Base-by-base conservation (phyloP, 148 eudicot species). In the Cornus suecica region DNA sequence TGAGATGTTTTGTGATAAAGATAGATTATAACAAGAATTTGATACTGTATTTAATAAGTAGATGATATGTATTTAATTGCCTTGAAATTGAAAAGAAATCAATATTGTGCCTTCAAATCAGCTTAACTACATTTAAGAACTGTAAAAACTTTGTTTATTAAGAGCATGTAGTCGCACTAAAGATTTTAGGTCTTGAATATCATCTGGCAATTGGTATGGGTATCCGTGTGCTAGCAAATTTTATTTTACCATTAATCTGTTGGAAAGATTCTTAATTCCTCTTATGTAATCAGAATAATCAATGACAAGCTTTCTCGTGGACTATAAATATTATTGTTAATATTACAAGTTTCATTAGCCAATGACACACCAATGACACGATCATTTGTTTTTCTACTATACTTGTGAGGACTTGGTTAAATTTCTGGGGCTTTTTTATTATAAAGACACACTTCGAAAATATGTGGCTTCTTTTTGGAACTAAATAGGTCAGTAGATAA, bases 101-200 rank as follows among this genome's bases (percentile, higher is more conserved):
- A 45, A 45, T 45, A 48, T 48, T 48, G 2, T 48, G 20, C 18
- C 54, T 48, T 48, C 54, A 48, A 2, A 48, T 48, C 54, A 13
- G 20, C 20, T 48, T 1, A 1, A 16, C 4, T 48, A 13, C 20
- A 16, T 18, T 48, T 16, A 48, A 3, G 64, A 30, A 62, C 42
- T 37, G 37, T 25, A 22, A 56, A 22, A 3, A 18, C 54, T 72
- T 72, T 31, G 25, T 58, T 8, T 22, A 30, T 13, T 28, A 14
- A 72, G 30, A 72, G 65, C 74, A 28, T 11, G 45, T n/a, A 9
- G 37, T 52, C 18, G 63, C 63, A 70, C 61, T 69, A 10, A 25
- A 52, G n/a, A 52, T 23, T 45, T 70, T 11, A 27, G 73, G 73
- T 28, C 13, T 26, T 18, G 22, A 23, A 52, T 3, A 14, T 30